Conservation (phyloP, 352 stramenopile genomes). For the Peronospora destructor region DNA sequence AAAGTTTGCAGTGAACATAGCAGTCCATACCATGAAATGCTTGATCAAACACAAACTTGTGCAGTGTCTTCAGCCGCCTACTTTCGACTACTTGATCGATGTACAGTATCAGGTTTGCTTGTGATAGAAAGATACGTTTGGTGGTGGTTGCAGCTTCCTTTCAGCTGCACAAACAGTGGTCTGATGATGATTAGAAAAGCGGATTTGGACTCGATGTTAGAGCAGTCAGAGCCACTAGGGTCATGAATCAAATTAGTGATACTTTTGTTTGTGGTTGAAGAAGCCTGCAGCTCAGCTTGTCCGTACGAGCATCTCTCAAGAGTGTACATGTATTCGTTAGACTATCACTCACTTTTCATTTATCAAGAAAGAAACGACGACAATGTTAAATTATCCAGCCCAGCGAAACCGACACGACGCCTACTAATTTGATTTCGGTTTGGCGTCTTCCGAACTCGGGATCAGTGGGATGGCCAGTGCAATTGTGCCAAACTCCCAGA, state of each 20-base stretch:
- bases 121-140: constrained; percentile 10
- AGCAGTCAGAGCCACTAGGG: too few species aligned
- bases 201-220: too few species aligned
- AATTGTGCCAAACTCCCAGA: constrained; percentile 42
- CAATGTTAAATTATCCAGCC: constrained; percentile 18
- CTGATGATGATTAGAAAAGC: too few species aligned
- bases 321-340: background rate
- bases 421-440: background rate
- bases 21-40: too few species aligned
- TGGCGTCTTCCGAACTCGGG: constrained; percentile 12
- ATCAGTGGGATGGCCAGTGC: constrained; percentile 30
- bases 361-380: constrained; percentile 16
- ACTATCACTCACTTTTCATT: constrained; percentile 17
- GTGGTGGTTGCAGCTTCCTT: constrained; percentile 15
- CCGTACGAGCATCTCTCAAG: too few species aligned
- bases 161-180: too few species aligned
- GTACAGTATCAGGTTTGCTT: too few species aligned
- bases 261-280: constrained; percentile 24
- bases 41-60: too few species aligned
- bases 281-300: constrained; percentile 3
- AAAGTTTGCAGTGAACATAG: too few species aligned
- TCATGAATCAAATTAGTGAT: too few species aligned
- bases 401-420: constrained; percentile 1
- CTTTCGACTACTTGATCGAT: too few species aligned
- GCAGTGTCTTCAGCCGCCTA: too few species aligned